A percentile compares a stretch with the other conserved stretches of the same genome.
These are phyloP conservation scores for Verbena officinalis DNA, from an alignment of 257 asterid species.

Conservation along the genomic window DNA sequence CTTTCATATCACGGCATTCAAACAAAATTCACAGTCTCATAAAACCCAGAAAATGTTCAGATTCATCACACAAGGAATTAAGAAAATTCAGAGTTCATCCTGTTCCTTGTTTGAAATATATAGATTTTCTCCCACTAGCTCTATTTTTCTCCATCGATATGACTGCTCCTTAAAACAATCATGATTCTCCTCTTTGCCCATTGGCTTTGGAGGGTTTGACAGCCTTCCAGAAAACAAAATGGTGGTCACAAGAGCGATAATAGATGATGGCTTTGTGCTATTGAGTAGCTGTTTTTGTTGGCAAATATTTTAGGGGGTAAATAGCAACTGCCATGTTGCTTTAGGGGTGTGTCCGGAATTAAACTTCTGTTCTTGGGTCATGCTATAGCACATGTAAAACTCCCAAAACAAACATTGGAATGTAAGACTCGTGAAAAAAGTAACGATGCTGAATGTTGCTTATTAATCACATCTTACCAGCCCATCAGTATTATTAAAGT, in stretches of 20 bases:
- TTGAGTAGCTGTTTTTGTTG: slow-evolving; percentile 16
- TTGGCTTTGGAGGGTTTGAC: background rate
- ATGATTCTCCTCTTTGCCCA: background rate
- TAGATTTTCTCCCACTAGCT: background rate
- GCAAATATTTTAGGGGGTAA: background rate
- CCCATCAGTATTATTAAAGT: slow-evolving; percentile 92
- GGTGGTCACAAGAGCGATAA: slow-evolving; percentile 13
- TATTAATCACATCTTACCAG: slow-evolving; percentile 55
- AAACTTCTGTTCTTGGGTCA: slow-evolving; percentile 18
- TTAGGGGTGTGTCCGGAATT: background rate
- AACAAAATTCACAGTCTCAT: slow-evolving; percentile 10
- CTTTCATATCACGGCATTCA: background rate
- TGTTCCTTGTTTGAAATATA: background rate
- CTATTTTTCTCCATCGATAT: slow-evolving; percentile 19
- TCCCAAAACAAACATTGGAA: slow-evolving; percentile 5
- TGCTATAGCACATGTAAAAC: slow-evolving; percentile 10
- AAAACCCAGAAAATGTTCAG: slow-evolving; percentile 3
- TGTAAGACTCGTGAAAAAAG: slow-evolving; percentile 12
- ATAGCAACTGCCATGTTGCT: slow-evolving; percentile 8
- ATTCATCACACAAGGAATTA: slow-evolving; percentile 12
- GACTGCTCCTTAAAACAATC: no score
- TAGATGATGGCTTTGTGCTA: slow-evolving; percentile 1
- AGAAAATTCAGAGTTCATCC: slow-evolving; percentile 9
- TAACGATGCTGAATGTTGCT: background rate
- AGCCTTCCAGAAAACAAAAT: slow-evolving; percentile 2